These are phyloP conservation scores for Globisporangium emineosum DNA, from an alignment of 352 stramenopile species.

Conservation along the genomic window DNA sequence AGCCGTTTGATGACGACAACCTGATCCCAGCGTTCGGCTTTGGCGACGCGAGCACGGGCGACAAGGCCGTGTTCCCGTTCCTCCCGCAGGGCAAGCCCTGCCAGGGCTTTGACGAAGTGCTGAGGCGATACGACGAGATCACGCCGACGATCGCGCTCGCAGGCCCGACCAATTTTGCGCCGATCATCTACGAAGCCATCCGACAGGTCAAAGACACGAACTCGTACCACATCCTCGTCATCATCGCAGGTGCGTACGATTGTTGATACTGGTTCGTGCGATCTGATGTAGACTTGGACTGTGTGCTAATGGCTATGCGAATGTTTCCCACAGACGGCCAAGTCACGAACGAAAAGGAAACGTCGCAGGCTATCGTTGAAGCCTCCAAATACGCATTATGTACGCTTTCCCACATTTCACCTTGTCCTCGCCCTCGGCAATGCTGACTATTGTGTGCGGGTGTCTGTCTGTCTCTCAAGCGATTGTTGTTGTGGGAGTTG, in stretches of 20 bases:
- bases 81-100: conserved; percentile 34
- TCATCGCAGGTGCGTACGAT: conserved; percentile 35
- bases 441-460: neutral
- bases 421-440: neutral
- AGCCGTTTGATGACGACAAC: conserved; percentile 68
- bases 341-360: conserved; percentile 66
- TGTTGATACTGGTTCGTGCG: neutral
- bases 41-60: conserved; percentile 52
- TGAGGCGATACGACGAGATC: conserved; percentile 50
- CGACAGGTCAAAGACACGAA: conserved; percentile 39
- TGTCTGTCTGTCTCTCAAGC: conserved; percentile 23
- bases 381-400: conserved; percentile 70
- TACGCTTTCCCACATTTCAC: conserved; percentile 26
- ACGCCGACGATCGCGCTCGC: conserved; percentile 43
- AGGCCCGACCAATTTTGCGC: conserved; percentile 77
- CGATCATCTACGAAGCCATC: conserved; percentile 74
- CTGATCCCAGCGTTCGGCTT: conserved; percentile 77
- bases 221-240: conserved; percentile 72
- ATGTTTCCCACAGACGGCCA: conserved; percentile 39
- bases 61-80: conserved; percentile 58
- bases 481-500: conserved; percentile 74
- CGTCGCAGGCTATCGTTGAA: conserved; percentile 59
- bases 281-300: neutral
- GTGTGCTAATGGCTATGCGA: neutral
- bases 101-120: conserved; percentile 50